These are phyloP conservation scores for Stephanocyclus meneghinianus DNA, from an alignment of 352 stramenopile species.

Conservation along the genomic window DNA sequence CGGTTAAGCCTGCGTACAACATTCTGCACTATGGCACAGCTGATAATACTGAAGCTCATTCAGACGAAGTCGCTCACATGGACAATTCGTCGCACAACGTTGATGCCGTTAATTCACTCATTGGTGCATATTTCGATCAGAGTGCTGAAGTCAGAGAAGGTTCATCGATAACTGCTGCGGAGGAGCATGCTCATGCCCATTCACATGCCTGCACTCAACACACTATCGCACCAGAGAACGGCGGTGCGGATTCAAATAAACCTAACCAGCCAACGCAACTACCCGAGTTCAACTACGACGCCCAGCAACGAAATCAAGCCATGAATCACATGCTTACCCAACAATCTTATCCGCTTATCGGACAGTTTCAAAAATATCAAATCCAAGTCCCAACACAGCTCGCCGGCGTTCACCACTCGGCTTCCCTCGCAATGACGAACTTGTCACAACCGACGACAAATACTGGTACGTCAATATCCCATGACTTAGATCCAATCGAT, in stretches of 20 bases:
- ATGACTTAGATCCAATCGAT: neutral
- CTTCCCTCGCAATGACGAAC: neutral
- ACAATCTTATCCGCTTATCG: constrained; percentile 1
- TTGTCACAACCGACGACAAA: neutral
- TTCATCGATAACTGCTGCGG: neutral
- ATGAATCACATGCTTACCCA: neutral
- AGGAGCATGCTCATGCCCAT: constrained; percentile 1
- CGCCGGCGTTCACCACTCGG: neutral
- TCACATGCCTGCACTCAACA: neutral
- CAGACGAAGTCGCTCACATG: neutral
- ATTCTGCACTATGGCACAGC: neutral
- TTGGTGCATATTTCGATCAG: constrained; percentile 2
- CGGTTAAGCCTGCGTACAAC: constrained; percentile 3
- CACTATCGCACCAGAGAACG: neutral
- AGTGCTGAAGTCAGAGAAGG: neutral
- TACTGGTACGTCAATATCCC: neutral
- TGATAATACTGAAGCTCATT: neutral
- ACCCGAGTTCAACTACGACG: neutral
- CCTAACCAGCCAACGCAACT: neutral
- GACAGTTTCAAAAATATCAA: neutral
- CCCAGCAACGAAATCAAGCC: neutral
- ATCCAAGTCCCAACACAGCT: neutral
- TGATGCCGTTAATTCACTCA: neutral
- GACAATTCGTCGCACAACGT: neutral
- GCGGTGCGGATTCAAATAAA: neutral